These are phyloP conservation scores for Aspergillus sp. DNA, from an alignment of 2,329 filamentous ascomycete genomes.

Conservation along the genomic window DNA sequence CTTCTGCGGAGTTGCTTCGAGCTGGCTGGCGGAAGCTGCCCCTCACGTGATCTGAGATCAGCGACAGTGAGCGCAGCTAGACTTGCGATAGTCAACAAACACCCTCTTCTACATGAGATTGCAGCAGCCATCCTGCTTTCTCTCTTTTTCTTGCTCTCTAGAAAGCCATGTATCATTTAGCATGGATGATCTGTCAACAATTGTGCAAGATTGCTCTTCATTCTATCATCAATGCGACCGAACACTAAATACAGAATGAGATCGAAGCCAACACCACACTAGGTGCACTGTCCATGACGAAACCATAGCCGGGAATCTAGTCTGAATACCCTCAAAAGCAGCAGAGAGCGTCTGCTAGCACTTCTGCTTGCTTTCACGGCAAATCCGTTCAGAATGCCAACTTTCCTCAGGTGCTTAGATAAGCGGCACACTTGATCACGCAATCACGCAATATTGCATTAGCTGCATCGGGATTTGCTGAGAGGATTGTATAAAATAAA, in stretches of 20 bases:
- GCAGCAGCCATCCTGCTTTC: no score
- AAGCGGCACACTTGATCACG: constrained; percentile 5
- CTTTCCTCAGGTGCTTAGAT: constrained; percentile 12
- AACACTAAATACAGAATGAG: no score
- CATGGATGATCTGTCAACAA: no score
- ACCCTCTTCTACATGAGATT: not conserved
- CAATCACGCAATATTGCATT: constrained; percentile 28
- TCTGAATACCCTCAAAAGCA: no score
- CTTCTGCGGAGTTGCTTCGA: constrained; percentile 15
- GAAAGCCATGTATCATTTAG: no score
- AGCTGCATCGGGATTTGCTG: constrained; percentile 18
- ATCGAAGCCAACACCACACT: no score
- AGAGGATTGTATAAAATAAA: not conserved
- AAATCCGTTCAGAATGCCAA: not conserved
- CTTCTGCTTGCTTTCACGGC: not conserved
- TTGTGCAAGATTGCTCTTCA: no score
- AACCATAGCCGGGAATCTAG: no score
- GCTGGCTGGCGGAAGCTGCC: constrained; percentile 24
- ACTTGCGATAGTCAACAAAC: not conserved
- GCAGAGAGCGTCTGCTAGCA: no score
- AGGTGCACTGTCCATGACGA: no score
- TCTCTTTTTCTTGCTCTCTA: no score
- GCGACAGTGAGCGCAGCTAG: not conserved
- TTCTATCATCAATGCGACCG: no score
- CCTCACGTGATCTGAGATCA: constrained; percentile 21